A percentile compares a stretch with the other conserved stretches of the same genome.
Evolutionary conservation across 306 rosid species (phyloP).

Genomic region (Sechiopsis laciniata): DNA sequence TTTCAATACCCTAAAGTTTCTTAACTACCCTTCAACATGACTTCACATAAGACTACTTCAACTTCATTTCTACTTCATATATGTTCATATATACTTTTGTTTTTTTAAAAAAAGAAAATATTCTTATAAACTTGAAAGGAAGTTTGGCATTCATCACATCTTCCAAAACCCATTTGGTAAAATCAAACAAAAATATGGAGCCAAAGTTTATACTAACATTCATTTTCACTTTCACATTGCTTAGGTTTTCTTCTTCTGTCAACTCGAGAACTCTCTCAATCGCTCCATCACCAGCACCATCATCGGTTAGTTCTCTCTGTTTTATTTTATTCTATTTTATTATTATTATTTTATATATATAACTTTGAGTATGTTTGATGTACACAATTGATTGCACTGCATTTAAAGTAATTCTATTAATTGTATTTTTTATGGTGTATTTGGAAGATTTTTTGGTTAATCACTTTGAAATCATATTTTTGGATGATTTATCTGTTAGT

Average conservation of each 20-base stretch:
- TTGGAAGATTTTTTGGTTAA: too few relatives aligned
- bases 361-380: background rate
- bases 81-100: background rate
- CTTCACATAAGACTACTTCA: constrained; percentile 8
- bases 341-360: too few relatives aligned
- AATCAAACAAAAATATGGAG: background rate
- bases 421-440: too few relatives aligned
- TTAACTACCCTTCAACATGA: background rate
- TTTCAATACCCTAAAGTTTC: constrained; percentile 19
- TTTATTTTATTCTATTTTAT: too few relatives aligned
- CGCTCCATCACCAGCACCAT: constrained; percentile 44
- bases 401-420: too few relatives aligned
- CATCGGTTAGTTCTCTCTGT: constrained; percentile 23
- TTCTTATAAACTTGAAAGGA: background rate
- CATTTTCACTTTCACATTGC: constrained; percentile 19
- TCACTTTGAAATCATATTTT: background rate
- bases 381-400: background rate
- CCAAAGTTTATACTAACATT: background rate
- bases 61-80: background rate
- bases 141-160: background rate
- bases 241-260: constrained; percentile 17
- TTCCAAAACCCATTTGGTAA: background rate
- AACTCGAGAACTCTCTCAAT: constrained; percentile 19
- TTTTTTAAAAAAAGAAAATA: too few relatives aligned
- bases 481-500: background rate